Evolutionary conservation across 2,329 filamentous ascomycete genomes (phyloP), one percentile per base, ranked within the genome.

Genomic region (Mycosphaerella sp.): DNA sequence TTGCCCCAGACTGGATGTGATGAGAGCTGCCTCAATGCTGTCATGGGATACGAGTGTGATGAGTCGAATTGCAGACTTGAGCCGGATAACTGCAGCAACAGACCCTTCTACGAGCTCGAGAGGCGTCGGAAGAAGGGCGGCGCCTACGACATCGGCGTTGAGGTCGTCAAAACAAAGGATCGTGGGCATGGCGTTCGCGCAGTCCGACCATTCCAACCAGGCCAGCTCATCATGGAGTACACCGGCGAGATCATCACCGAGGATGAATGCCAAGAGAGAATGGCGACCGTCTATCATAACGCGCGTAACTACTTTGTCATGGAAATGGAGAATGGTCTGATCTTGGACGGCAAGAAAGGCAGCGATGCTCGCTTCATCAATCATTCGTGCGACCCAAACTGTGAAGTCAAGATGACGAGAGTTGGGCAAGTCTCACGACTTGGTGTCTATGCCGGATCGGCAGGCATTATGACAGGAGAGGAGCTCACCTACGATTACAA

Each of bases 261-360:
- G 65, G 84, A 85, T 27, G 93, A 98, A 68, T 95, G 90, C 65
- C 89, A 97, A 67, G 81, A 86, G 41, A 84, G 93, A 49, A 96
- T 97, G 90, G 89, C 87, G 53, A 86, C 91, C 56, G 80, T 86
- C 53, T 98, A 98, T 74, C 94, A 93, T 69, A 81, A 95, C 66
- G 95, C 95, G 62, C 85, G 93, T 87, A 95, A 89, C 71, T 97
- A 95, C 70, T 98, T 98, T 69, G 76, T 98, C 44, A 98, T 98
- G 93, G 89, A 89, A 50, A 96, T 97, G 67, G 90, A 97, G 66
- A 89, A 96, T 69, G 93, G 94, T 70, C 93, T 97, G 83, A 95
- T 97, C 63, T 95, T 98, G 59, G 93, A 98, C 73, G 93, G 91
- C 30, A 96, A 90, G 25, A 89, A 88, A 50, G 93, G 93, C 63